phyloP scores from a whole-genome alignment of 1,139 yeast species.

The Groenewaldozyma auringiensis region DNA sequence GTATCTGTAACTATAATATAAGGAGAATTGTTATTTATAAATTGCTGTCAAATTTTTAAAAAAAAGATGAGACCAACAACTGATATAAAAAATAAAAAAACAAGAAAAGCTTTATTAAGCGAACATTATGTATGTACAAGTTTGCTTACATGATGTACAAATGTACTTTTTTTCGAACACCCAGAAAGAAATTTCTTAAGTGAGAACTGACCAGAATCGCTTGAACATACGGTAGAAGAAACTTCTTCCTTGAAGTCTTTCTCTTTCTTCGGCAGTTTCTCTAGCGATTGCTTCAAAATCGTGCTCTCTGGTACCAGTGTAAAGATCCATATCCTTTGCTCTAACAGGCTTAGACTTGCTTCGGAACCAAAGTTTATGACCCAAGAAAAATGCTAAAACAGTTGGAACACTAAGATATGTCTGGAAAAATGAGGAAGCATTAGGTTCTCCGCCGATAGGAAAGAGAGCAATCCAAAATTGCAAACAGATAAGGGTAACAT shows the following conservation, averaged over 20 bases:
- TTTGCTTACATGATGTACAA: too few species aligned
- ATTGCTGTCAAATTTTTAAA: too few species aligned
- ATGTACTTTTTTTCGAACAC: too few species aligned
- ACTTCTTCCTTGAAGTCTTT: slow-evolving; percentile 29
- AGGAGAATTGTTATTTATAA: too few species aligned
- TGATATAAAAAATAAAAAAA: too few species aligned
- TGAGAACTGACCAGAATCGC: slow-evolving; percentile 29
- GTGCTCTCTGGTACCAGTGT: slow-evolving; percentile 46
- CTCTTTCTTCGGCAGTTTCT: slow-evolving; percentile 42
- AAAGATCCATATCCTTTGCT: slow-evolving; percentile 37
- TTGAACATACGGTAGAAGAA: slow-evolving; percentile 33
- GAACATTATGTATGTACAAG: too few species aligned
- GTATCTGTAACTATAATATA: too few species aligned
- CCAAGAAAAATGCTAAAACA: slow-evolving; percentile 41
- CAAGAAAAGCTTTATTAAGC: too few species aligned
- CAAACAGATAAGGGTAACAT: slow-evolving; percentile 50
- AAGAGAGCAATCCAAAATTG: slow-evolving; percentile 75
- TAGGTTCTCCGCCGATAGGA: slow-evolving; percentile 50
- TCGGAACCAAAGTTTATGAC: slow-evolving; percentile 42
- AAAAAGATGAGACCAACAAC: too few species aligned
- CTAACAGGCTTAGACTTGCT: slow-evolving; percentile 34
- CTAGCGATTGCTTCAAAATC: slow-evolving; percentile 46
- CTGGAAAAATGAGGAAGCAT: slow-evolving; percentile 39
- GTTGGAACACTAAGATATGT: slow-evolving; percentile 48
- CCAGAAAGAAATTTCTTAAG: too few species aligned